Conservation (phyloP, 2,329 filamentous ascomycete species). For the Biscogniauxia mediterranea region DNA sequence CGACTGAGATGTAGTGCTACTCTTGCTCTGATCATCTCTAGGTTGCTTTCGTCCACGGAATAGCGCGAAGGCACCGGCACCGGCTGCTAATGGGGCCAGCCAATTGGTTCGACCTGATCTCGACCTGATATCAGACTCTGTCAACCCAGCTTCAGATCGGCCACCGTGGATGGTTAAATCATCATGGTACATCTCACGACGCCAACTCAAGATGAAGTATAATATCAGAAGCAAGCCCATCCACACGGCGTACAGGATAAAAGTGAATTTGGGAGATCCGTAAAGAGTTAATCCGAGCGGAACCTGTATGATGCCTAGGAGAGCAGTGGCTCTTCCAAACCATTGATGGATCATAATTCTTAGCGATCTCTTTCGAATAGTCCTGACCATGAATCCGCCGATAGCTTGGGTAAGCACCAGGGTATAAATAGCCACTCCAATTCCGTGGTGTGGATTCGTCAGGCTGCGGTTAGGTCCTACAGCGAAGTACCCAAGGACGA, state of each 20-base stretch:
- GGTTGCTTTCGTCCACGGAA: slow-evolving; percentile 44
- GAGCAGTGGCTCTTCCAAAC: slow-evolving; percentile 72
- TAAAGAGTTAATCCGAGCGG: slow-evolving; percentile 88
- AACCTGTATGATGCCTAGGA: slow-evolving; percentile 84
- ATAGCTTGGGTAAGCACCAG: slow-evolving; percentile 69
- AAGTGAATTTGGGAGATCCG: slow-evolving; percentile 80
- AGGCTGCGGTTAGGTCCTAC: slow-evolving; percentile 70
- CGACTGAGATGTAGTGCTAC: slow-evolving; percentile 35
- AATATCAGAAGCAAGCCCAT: slow-evolving; percentile 67
- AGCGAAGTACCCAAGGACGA: slow-evolving; percentile 74
- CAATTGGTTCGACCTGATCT: slow-evolving; percentile 36
- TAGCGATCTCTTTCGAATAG: slow-evolving; percentile 49
- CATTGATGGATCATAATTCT: slow-evolving; percentile 77
- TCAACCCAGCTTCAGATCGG: slow-evolving; percentile 46
- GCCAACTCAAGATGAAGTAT: slow-evolving; percentile 80
- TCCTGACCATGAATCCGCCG: slow-evolving; percentile 62
- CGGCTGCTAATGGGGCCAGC: slow-evolving; percentile 54
- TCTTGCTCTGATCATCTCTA: slow-evolving; percentile 37
- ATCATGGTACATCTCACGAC: slow-evolving; percentile 54
- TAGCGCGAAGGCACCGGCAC: slow-evolving; percentile 48
- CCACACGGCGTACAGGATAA: slow-evolving; percentile 82
- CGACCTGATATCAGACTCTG: slow-evolving; percentile 33
- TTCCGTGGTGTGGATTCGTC: slow-evolving; percentile 82
- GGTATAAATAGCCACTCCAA: slow-evolving; percentile 75
- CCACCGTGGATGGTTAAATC: slow-evolving; percentile 56